Base-by-base conservation (phyloP, 2,329 filamentous ascomycete genomes). In the Verruconis gallopava region DNA sequence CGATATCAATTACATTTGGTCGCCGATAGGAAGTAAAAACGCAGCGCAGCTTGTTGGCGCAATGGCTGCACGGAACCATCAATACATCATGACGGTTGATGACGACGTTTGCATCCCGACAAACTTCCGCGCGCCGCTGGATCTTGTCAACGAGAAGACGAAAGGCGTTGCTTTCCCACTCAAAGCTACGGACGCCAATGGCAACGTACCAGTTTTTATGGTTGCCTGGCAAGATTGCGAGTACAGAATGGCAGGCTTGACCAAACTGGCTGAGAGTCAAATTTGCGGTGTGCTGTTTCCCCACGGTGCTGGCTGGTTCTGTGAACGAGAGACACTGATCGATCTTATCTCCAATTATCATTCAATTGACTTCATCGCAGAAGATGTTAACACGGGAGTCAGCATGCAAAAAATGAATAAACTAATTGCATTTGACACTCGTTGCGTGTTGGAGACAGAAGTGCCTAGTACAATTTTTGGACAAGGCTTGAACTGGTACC, bases 231-330 rank as follows among this genome's bases (percentile, higher is more conserved):
- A 49, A 34, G 48, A 50, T 25, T 41, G 39, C 17, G 47, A 48
- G 20, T 50, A 50, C 14, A 44, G 44, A 4, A 44, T 50, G 36
- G 39, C 47, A 4, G 48, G 47, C 22, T 41, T 50, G 6, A 40
- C 44, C 32, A 50, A 50, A 22, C 40, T 50, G 1, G 46, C 43
- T 11, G 49, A 49, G 28, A 40, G 42, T 12, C 43, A 42, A 19
- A 44, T 50, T 6, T 50, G 49, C 15, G 49, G 49, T 17, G 46
- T 49, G 3, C 44, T 44, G 14, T 50, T 47, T 11, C 49, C 49
- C 14, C 49, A 50, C 18, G 49, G 49, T 12, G 49, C 49, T 17
- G 49, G 49, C 12, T 51, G 46, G 48, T 51, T 50, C 33, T 44
- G 42, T 17, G 49, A 51, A 21, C 40, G 43, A 9, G 48, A 48